Percentiles rank a stretch among this genome's conserved stretches.
Conservation (phyloP, 768 basidiomycete species). For the Pleurotus salmoneostramineus region DNA sequence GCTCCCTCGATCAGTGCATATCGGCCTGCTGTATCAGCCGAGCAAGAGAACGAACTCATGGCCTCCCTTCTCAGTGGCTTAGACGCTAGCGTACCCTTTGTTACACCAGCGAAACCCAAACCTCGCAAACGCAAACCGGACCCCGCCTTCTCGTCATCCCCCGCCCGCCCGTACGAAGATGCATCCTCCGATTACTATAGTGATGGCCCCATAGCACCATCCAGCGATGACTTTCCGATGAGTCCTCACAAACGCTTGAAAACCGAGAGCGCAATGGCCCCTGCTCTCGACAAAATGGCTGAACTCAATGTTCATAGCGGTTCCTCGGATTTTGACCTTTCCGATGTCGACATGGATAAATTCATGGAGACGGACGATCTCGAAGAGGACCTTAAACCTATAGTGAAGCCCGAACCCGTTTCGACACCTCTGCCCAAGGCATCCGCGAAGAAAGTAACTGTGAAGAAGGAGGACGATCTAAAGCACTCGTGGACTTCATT, state of each 20-base stretch:
- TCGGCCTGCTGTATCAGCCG: conserved; percentile 67
- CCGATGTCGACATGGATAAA: conserved; percentile 58
- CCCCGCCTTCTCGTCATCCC: conserved; percentile 39
- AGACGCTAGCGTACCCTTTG: conserved; percentile 41
- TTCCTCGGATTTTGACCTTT: conserved; percentile 42
- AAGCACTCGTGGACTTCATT: conserved; percentile 69
- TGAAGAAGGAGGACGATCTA: conserved; percentile 42
- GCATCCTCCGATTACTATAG: conserved; percentile 44
- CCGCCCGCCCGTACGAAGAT: conserved; percentile 27
- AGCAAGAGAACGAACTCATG: conserved; percentile 91
- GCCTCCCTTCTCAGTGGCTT: conserved; percentile 70
- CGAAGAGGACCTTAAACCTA: conserved; percentile 28
- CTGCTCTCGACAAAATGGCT: conserved; percentile 55
- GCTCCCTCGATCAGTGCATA: conserved; percentile 76
- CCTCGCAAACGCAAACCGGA: conserved; percentile 70
- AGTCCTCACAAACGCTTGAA: conserved; percentile 71
- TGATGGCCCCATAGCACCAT: conserved; percentile 37
- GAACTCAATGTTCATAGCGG: conserved; percentile 56
- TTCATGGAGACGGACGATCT: conserved; percentile 60
- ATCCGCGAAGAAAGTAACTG: conserved; percentile 9
- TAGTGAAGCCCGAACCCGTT: conserved; percentile 18
- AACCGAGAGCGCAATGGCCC: conserved; percentile 42
- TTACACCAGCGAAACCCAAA: conserved; percentile 16
- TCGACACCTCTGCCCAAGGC: conserved; percentile 15
- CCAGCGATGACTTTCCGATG: conserved; percentile 58